phyloP scores from a whole-genome alignment of 176 grass and related monocot genomes.

The Otatea glauca region DNA sequence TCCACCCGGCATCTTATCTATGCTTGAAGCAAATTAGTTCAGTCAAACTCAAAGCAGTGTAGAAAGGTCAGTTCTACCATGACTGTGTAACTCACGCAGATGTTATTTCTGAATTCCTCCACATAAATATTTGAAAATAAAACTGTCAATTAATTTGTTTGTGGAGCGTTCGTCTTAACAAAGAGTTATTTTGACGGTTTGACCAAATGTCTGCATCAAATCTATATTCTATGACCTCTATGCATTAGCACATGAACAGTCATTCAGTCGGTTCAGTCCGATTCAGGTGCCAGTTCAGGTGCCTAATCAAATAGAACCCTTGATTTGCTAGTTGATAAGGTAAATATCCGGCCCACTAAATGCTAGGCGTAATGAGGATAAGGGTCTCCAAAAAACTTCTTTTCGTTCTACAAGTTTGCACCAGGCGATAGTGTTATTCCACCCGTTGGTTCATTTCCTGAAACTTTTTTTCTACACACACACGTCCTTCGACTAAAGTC shows the following conservation, averaged over 20 bases:
- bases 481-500: no score
- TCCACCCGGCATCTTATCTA: not conserved
- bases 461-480: no score
- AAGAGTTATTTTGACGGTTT: not conserved
- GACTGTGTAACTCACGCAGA: not conserved
- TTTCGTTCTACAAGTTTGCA: no score
- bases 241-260: not conserved
- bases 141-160: not conserved
- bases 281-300: no score
- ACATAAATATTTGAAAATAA: not conserved
- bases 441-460: no score
- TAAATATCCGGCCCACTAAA: no score
- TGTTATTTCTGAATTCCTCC: not conserved
- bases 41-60: not conserved
- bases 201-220: not conserved
- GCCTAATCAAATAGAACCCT: no score
- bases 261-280: no score
- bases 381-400: no score
- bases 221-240: not conserved
- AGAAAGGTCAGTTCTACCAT: not conserved
- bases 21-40: constrained; percentile 19
- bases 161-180: not conserved
- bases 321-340: no score
- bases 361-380: no score
- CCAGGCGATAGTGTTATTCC: no score